phyloP scores from a whole-genome alignment of 257 asterid genomes.

The Dorcoceras hygrometricum region DNA sequence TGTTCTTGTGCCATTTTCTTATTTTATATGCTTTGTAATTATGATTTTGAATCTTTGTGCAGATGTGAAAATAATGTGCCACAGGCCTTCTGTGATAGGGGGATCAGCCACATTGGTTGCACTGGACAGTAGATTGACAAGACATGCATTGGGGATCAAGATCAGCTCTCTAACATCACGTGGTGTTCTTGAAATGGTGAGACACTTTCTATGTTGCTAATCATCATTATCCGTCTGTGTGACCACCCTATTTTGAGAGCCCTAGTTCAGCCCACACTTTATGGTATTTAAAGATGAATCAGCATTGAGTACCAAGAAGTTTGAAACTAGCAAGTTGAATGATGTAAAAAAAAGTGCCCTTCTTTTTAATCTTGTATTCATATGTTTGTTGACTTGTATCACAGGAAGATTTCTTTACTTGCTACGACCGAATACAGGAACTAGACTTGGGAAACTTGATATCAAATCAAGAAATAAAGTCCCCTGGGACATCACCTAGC shows the following conservation, averaged over 20 bases:
- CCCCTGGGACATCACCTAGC: conserved; percentile 46
- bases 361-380: background rate
- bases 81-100: conserved; percentile 52
- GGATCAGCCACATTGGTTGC: conserved; percentile 65
- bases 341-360: too few species aligned
- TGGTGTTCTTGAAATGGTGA: conserved; percentile 38
- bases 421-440: conserved; percentile 36
- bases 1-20: too few species aligned
- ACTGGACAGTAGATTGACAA: conserved; percentile 37
- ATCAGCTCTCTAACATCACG: conserved; percentile 29
- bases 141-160: conserved; percentile 35
- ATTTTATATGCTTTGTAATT: background rate
- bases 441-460: conserved; percentile 24
- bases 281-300: too few species aligned
- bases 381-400: background rate
- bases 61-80: conserved; percentile 43
- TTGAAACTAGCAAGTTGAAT: background rate
- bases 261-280: too few species aligned
- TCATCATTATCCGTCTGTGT: too few species aligned
- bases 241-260: too few species aligned
- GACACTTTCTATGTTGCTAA: conserved; percentile 18
- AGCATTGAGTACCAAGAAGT: too few species aligned
- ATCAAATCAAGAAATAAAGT: conserved; percentile 20
- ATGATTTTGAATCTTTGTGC: conserved; percentile 24
- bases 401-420: conserved; percentile 49